Percentiles rank a stretch among this genome's conserved stretches.
phyloP scores from a whole-genome alignment of 768 basidiomycete species.

The Naematelia encephala region DNA sequence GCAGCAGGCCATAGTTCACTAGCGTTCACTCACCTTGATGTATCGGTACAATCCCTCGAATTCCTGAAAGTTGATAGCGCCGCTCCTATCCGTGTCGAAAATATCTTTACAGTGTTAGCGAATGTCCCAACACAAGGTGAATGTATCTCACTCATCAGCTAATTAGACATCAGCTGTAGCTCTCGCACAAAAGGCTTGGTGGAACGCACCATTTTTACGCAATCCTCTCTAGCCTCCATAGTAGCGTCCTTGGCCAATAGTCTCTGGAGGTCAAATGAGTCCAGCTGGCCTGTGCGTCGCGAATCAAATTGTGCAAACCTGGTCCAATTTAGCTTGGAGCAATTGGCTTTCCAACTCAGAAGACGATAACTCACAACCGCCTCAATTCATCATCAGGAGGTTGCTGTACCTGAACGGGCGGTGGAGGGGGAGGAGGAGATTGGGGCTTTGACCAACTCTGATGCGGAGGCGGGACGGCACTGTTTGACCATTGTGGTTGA shows the following conservation, averaged over 20 bases:
- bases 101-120: conserved; percentile 31
- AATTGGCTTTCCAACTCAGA: too few relatives aligned
- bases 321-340: conserved; percentile 7
- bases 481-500: conserved; percentile 19
- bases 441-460: conserved; percentile 7
- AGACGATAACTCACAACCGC: conserved; percentile 25
- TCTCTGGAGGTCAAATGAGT: conserved; percentile 43
- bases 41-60: conserved; percentile 50
- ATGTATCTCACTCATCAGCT: conserved; percentile 36
- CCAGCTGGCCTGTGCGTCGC: conserved; percentile 40
- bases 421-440: conserved; percentile 10
- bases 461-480: conserved; percentile 24
- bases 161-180: conserved; percentile 4
- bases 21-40: conserved; percentile 39
- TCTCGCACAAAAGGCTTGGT: not conserved
- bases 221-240: conserved; percentile 51
- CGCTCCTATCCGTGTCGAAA: conserved; percentile 49
- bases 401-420: conserved; percentile 3
- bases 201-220: conserved; percentile 50
- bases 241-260: conserved; percentile 46
- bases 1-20: too few relatives aligned
- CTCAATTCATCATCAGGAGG: conserved; percentile 30
- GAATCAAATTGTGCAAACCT: conserved; percentile 48
- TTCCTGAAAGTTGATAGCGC: conserved; percentile 48
- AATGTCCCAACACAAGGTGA: not conserved